Evolutionary conservation across 2,329 filamentous ascomycete genomes (phyloP), one percentile per base, ranked within the genome.

Genomic region (Passalora sequoiae): DNA sequence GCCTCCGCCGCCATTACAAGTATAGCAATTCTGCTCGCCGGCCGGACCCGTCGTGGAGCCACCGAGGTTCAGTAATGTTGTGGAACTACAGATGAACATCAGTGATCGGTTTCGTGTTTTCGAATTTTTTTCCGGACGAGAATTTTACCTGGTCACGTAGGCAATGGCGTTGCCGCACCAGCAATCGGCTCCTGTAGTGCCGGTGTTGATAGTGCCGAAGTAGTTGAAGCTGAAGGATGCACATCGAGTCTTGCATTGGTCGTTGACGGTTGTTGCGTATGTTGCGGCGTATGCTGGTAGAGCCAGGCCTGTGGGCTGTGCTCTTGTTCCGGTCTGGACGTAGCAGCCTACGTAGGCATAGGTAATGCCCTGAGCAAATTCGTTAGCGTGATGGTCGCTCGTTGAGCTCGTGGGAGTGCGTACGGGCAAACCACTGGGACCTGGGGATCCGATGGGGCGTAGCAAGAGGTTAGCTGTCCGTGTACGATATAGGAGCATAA

Each of bases 331-430:
- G 3, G 53, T 57, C 19, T 61, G 59, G 0, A 59, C 51, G 19
- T 57, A 62, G 45, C 59, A 62, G 37, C 60, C 58, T 10, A 59
- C 39, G 27, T 60, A 62, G 25, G 47, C 51, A 43, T 51, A 61
- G 9, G 47, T 37, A 6, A 43, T 43, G 12, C 36, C 36, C 36
- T 38, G n/a, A n/a, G 15, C 19, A n/a, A 8, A 30, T 2, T 30
- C 28, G 28, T 30, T 30, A 30, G 12, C 16, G 12, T n/a, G 7
- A 30, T n/a, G n/a, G n/a, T n/a, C n/a, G n/a, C n/a, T n/a, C n/a
- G n/a, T n/a, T n/a, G n/a, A n/a, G n/a, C n/a, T n/a, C n/a, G n/a
- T n/a, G n/a, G n/a, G n/a, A n/a, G n/a, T n/a, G n/a, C n/a, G n/a
- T n/a, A n/a, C n/a, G n/a, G n/a, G n/a, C n/a, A n/a, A n/a, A n/a